Conservation (phyloP, 1,284 basidiomycete genomes). For the Cutaneotrichosporon dermatis region DNA sequence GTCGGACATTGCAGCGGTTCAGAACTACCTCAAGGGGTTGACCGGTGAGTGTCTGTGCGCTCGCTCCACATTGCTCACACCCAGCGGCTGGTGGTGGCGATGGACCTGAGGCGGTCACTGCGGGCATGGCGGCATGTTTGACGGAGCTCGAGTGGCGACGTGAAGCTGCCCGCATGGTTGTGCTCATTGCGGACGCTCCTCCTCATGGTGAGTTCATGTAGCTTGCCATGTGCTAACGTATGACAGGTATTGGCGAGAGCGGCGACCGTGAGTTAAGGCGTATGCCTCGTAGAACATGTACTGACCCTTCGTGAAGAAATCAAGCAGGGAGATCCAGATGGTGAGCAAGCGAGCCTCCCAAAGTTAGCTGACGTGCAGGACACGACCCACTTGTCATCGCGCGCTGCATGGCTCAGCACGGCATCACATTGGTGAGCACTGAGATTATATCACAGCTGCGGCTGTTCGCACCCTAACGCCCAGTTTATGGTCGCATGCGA, state of each 20-base stretch:
- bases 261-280: slow-evolving; percentile 39
- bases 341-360: slow-evolving; percentile 9
- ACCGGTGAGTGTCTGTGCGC: slow-evolving; percentile 25
- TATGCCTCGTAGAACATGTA: neutral
- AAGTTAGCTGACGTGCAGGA: slow-evolving; percentile 44
- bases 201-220: slow-evolving; percentile 64
- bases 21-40: slow-evolving; percentile 66
- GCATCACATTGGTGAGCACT: slow-evolving; percentile 74
- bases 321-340: slow-evolving; percentile 86
- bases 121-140: slow-evolving; percentile 79
- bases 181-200: slow-evolving; percentile 93
- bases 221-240: neutral
- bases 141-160: slow-evolving; percentile 83
- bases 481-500: slow-evolving; percentile 98
- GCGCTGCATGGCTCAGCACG: slow-evolving; percentile 79
- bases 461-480: neutral
- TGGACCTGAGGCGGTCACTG: slow-evolving; percentile 96
- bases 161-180: slow-evolving; percentile 88
- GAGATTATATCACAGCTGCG: too few species aligned
- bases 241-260: slow-evolving; percentile 43
- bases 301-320: slow-evolving; percentile 55
- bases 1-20: slow-evolving; percentile 80
- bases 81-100: slow-evolving; percentile 95
- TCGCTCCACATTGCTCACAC: neutral
- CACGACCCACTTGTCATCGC: slow-evolving; percentile 85